Conservation (phyloP, 1,139 yeast genomes). For the Fermentozyma sake region DNA sequence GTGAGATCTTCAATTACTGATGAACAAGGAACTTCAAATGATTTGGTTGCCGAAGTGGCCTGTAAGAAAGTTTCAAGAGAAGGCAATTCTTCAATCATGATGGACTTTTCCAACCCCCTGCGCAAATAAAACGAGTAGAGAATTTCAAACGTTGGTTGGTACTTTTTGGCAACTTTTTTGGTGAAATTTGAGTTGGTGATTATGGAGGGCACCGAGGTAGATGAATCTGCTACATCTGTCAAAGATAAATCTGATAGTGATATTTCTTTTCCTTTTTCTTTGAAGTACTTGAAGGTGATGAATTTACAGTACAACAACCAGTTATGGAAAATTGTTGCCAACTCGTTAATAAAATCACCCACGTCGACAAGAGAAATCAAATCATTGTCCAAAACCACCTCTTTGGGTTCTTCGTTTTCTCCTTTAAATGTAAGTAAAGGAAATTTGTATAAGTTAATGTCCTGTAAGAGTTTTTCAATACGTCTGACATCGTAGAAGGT, state of each 20-base stretch:
- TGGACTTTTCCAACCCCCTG: conserved; percentile 78
- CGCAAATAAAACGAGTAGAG: conserved; percentile 66
- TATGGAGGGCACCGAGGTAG: conserved; percentile 41
- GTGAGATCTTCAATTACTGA: conserved; percentile 86
- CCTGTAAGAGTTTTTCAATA: conserved; percentile 51
- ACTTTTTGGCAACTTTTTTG: conserved; percentile 49
- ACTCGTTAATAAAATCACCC: conserved; percentile 59
- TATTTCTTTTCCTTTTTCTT: conserved; percentile 3
- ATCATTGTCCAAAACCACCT: conserved; percentile 20
- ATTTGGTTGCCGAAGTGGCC: conserved; percentile 12
- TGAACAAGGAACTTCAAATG: conserved; percentile 65
- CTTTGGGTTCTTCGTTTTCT: conserved; percentile 15
- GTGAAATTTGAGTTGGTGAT: conserved; percentile 59
- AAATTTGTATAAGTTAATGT: conserved; percentile 55
- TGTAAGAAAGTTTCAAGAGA: conserved; percentile 28
- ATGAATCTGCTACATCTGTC: too few species aligned
- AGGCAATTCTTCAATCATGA: conserved; percentile 75
- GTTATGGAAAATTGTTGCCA: conserved; percentile 72
- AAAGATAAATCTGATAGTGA: conserved; percentile 1
- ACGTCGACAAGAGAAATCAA: conserved; percentile 45
- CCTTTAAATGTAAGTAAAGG: conserved; percentile 34
- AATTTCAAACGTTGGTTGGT: conserved; percentile 59
- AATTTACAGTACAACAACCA: conserved; percentile 86
- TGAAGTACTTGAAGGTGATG: conserved; percentile 51
- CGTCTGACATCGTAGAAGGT: conserved; percentile 76